Evolutionary conservation across 106 monocot species (phyloP).

Genomic region (Dendrobium catenatum): DNA sequence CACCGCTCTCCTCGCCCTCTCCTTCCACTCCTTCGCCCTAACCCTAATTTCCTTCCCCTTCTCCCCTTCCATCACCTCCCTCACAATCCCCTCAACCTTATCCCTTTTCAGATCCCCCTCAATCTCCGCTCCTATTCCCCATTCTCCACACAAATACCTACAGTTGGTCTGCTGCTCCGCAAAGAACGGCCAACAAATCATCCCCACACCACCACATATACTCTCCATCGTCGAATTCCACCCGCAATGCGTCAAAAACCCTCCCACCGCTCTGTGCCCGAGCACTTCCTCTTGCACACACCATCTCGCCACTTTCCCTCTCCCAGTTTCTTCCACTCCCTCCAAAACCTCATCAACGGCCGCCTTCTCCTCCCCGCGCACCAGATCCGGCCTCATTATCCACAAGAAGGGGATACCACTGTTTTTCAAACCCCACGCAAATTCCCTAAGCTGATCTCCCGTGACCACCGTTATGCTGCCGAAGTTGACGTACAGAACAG

Average conservation of each 20-base stretch:
- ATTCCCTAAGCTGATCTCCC: conserved; percentile 12
- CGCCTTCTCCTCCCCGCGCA: background rate
- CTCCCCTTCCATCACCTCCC: conserved; percentile 44
- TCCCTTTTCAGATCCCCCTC: conserved; percentile 31
- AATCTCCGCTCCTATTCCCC: conserved; percentile 55
- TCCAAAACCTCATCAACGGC: background rate
- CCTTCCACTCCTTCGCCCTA: conserved; percentile 33
- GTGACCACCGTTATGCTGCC: conserved; percentile 24
- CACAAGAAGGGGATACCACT: background rate
- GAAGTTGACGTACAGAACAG: conserved; percentile 2
- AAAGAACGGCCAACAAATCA: conserved; percentile 7
- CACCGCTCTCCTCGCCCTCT: conserved; percentile 19
- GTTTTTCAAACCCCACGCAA: conserved; percentile 3
- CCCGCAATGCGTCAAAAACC: conserved; percentile 1
- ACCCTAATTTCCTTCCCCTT: conserved; percentile 38
- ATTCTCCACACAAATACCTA: conserved; percentile 26
- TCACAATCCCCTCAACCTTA: conserved; percentile 26
- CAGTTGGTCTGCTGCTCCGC: conserved; percentile 56
- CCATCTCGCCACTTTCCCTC: background rate
- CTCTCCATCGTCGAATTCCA: conserved; percentile 5
- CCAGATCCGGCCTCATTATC: conserved; percentile 1
- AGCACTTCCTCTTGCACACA: conserved; percentile 5
- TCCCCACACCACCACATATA: conserved; percentile 1
- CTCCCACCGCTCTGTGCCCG: background rate
- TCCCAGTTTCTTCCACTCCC: conserved; percentile 23